Evolutionary conservation across 2,329 filamentous ascomycete species (phyloP).

Genomic region (Aschersonia sp.): DNA sequence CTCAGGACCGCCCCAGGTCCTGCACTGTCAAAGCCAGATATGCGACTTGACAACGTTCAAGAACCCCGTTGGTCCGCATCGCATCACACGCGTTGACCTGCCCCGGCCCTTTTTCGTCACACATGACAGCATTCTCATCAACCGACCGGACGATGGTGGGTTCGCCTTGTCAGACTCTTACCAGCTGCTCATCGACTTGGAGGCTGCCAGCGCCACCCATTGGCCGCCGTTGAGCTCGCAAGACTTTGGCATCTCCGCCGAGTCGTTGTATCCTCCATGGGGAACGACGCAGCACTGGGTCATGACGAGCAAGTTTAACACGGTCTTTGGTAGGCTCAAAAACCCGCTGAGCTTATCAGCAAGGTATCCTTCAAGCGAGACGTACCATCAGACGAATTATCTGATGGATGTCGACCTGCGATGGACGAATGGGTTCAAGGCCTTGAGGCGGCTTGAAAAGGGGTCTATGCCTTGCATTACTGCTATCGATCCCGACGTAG

Average conservation of each 20-base stretch:
- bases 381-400: slow-evolving; percentile 23
- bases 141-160: slow-evolving; percentile 28
- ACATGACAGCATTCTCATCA: slow-evolving; percentile 33
- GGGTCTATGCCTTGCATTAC: slow-evolving; percentile 29
- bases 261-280: slow-evolving; percentile 7
- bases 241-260: slow-evolving; percentile 14
- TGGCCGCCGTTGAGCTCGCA: slow-evolving; percentile 37
- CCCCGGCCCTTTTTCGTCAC: slow-evolving; percentile 36
- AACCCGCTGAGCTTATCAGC: slow-evolving; percentile 16
- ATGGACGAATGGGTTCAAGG: slow-evolving; percentile 27
- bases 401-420: slow-evolving; percentile 32
- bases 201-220: slow-evolving; percentile 29
- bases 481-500: slow-evolving; percentile 20
- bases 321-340: slow-evolving; percentile 26
- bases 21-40: slow-evolving; percentile 39
- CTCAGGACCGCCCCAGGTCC: slow-evolving; percentile 22
- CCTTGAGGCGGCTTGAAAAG: slow-evolving; percentile 19
- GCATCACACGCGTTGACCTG: slow-evolving; percentile 32
- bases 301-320: slow-evolving; percentile 24
- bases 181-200: slow-evolving; percentile 34
- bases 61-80: slow-evolving; percentile 28
- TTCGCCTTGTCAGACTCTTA: slow-evolving; percentile 36
- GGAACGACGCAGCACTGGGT: slow-evolving; percentile 19
- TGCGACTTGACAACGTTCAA: slow-evolving; percentile 37
- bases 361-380: slow-evolving; percentile 10